Conservation (phyloP, 441 rosid species). For the Aquilaria agallochum region DNA sequence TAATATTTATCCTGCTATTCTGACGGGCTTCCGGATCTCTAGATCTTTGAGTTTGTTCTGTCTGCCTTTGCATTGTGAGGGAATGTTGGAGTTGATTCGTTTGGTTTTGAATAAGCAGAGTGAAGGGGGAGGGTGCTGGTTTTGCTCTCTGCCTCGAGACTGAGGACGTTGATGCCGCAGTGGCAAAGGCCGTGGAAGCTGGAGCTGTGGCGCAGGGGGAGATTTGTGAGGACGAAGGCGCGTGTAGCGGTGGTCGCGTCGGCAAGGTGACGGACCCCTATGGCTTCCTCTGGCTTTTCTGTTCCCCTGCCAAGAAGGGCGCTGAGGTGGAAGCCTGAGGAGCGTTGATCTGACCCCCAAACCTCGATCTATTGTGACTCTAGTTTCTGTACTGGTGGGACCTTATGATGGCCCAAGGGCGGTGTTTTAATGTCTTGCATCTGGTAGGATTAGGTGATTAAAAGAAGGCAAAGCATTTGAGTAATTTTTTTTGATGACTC, state of each 20-base stretch:
- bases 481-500: too few relatives aligned
- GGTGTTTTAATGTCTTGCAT: neutral
- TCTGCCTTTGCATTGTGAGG: too few relatives aligned
- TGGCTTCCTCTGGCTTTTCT: conserved; percentile 65
- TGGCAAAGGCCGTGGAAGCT: conserved; percentile 57
- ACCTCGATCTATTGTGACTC: neutral
- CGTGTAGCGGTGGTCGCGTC: conserved; percentile 45
- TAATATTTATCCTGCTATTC: too few relatives aligned
- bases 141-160: conserved; percentile 50
- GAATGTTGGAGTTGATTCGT: neutral
- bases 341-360: conserved; percentile 6
- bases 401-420: neutral
- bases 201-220: conserved; percentile 63
- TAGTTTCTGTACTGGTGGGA: conserved; percentile 17
- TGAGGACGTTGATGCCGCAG: conserved; percentile 56
- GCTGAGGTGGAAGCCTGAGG: conserved; percentile 39
- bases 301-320: conserved; percentile 34
- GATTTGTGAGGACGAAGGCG: conserved; percentile 36
- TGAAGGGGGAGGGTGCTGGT: conserved; percentile 23
- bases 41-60: neutral
- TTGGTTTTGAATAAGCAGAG: conserved; percentile 22
- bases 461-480: neutral
- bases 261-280: conserved; percentile 78
- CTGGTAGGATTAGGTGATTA: conserved; percentile 14
- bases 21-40: neutral